Percentiles rank a stretch among this genome's conserved stretches.
These are phyloP conservation scores for Lasiosphaeris hirsuta DNA, from an alignment of 495 filamentous ascomycete genomes.

Conservation along the genomic window DNA sequence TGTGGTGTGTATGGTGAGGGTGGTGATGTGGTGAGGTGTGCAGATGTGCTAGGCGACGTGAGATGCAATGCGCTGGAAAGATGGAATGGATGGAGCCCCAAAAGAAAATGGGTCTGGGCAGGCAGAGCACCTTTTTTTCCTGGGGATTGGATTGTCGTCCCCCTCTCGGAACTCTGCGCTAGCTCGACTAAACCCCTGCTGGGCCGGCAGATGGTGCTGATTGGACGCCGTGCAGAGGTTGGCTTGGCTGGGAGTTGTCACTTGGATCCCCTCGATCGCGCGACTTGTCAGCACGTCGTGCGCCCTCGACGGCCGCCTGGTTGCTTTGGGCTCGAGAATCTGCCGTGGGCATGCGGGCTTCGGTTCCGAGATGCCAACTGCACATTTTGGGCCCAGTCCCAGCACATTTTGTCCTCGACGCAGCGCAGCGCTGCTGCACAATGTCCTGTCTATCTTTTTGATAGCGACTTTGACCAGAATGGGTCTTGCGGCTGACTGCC, in stretches of 20 bases:
- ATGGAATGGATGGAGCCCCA: conserved; percentile 6
- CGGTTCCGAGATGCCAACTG: not conserved
- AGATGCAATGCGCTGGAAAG: conserved; percentile 11
- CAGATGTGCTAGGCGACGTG: no score
- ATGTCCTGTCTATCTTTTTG: not conserved
- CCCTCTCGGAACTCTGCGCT: not conserved
- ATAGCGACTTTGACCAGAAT: conserved; percentile 1
- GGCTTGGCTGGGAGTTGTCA: conserved; percentile 1
- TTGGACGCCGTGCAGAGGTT: conserved; percentile 9
- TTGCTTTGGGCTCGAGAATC: no score
- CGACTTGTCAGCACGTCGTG: not conserved
- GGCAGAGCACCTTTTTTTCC: not conserved
- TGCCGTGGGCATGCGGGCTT: not conserved
- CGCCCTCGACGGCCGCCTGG: not conserved
- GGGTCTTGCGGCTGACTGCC: conserved; percentile 19
- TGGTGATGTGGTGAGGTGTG: no score
- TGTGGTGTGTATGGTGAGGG: not conserved
- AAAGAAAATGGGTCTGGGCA: conserved; percentile 19
- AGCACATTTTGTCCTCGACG: no score
- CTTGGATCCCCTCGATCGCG: not conserved
- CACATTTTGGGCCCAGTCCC: not conserved
- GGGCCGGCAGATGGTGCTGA: conserved; percentile 13
- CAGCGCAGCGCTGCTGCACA: no score
- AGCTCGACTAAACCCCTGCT: conserved; percentile 6
- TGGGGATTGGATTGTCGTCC: conserved; percentile 3